These are phyloP conservation scores for Cadophora sp. DNA, from an alignment of 2,329 filamentous ascomycete species.

Conservation along the genomic window DNA sequence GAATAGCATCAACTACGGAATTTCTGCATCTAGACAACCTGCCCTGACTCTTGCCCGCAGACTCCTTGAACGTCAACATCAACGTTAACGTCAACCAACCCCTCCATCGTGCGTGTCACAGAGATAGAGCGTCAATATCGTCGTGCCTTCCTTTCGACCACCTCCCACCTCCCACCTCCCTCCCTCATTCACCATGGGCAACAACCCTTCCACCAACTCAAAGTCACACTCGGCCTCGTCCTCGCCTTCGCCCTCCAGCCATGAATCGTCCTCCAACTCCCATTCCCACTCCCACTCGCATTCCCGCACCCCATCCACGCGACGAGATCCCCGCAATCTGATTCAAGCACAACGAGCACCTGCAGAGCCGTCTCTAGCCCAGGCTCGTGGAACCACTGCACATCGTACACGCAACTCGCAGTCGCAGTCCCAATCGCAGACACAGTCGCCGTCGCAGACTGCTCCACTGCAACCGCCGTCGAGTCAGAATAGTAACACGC, in stretches of 20 bases:
- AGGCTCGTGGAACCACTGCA: conserved; percentile 52
- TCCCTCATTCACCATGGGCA: conserved; percentile 50
- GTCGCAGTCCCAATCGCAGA: conserved; percentile 31
- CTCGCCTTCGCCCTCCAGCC: conserved; percentile 40
- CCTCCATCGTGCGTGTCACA: neutral
- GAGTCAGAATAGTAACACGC: conserved; percentile 33
- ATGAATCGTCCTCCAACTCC: conserved; percentile 35
- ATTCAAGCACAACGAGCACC: conserved; percentile 63
- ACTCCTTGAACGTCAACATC: neutral
- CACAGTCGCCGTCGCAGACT: conserved; percentile 28
- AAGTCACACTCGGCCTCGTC: conserved; percentile 45
- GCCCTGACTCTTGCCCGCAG: neutral
- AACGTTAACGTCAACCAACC: neutral
- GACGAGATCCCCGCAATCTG: conserved; percentile 56
- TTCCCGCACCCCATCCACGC: conserved; percentile 38
- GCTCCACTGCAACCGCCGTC: conserved; percentile 25
- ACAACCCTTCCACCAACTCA: conserved; percentile 51
- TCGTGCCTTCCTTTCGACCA: neutral
- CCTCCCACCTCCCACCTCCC: neutral
- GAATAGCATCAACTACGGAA: neutral
- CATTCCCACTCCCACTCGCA: neutral
- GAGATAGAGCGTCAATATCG: neutral
- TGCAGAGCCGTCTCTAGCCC: conserved; percentile 66
- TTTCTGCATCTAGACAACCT: no score
- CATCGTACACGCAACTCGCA: conserved; percentile 40